phyloP scores from a whole-genome alignment of 768 basidiomycete species.

The Cyclocybe cylindracea region DNA sequence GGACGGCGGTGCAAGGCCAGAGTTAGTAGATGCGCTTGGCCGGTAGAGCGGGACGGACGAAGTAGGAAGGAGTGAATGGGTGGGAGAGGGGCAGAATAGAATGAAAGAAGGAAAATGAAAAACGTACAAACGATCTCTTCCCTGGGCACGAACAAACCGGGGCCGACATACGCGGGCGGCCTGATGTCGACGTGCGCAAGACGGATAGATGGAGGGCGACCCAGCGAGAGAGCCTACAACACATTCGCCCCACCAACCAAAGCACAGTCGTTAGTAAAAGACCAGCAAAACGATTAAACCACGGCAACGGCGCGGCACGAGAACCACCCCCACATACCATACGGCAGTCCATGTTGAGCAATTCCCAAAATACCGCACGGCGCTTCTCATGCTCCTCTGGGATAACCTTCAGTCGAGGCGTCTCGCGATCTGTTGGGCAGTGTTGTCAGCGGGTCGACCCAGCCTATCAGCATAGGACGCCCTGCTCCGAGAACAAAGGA shows the following conservation, averaged over 20 bases:
- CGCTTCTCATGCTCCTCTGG: conserved; percentile 75
- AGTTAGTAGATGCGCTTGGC: too few species aligned
- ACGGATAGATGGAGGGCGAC: conserved; percentile 70
- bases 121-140: conserved; percentile 53
- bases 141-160: conserved; percentile 46
- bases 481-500: conserved; percentile 4
- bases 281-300: too few species aligned
- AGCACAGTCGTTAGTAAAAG: too few species aligned
- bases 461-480: background rate
- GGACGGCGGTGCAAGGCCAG: background rate
- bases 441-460: conserved; percentile 8
- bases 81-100: background rate
- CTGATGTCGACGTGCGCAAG: conserved; percentile 66
- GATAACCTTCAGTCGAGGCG: conserved; percentile 60
- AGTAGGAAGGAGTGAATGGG: conserved; percentile 1
- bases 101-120: conserved; percentile 12
- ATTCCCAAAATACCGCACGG: conserved; percentile 72
- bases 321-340: conserved; percentile 39
- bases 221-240: conserved; percentile 63
- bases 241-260: too few species aligned
- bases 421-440: conserved; percentile 59
- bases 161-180: conserved; percentile 49
- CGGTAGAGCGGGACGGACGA: background rate
- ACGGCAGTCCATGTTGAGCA: conserved; percentile 70
- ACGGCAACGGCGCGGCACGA: too few species aligned